Evolutionary conservation across 768 basidiomycete species (phyloP), one percentile per base, ranked within the genome.

Genomic region (Boletus vermiculosoides): DNA sequence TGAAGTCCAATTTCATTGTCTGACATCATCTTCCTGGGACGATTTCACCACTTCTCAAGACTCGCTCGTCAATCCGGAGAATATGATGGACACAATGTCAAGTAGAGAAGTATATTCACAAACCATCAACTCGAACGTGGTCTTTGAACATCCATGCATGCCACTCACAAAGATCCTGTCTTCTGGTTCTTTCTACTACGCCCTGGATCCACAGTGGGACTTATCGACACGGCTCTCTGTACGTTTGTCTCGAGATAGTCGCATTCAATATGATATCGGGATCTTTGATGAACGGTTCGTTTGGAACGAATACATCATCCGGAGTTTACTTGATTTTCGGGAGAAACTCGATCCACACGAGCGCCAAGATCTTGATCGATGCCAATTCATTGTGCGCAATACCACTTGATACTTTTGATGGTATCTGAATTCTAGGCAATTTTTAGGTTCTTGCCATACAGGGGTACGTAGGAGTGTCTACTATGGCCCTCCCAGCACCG

Each of bases 301-400:
- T 13, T 99, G 96, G 96, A 99, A 99, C 68, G 87, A 90, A 63
- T 95, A 87, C 64, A 86, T 98, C 52, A 82, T 95, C 45, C 80
- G 86, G 42, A 91, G 92, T 65, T 74, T 98, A 52, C 80, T 98
- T 36, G 88, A 93, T 65, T 98, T 98, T 73, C 78, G 97, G 49
- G 85, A 88, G 51, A 78, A 88, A 45, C 76, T 99, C 50, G 85
- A 92, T 52, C 68, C 78, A 25, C 73, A 77, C 22, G 88, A 94
- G 67, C 78, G 87, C 30, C 77, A 78, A 22, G 87, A 90, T 51
- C 76, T 99, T 31, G 95, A 98, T 73, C 73, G 73, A 20, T 91
- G 90, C 61, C 88, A 90, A 61, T 95, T 94, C 66, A 80, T 95
- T 55, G 93, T 93, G 74, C 64, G 87, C 78, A 59, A 50, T 42